A percentile compares a stretch with the other conserved stretches of the same genome.
Conservation (phyloP, 257 asterid genomes). For the Solanum piurae region DNA sequence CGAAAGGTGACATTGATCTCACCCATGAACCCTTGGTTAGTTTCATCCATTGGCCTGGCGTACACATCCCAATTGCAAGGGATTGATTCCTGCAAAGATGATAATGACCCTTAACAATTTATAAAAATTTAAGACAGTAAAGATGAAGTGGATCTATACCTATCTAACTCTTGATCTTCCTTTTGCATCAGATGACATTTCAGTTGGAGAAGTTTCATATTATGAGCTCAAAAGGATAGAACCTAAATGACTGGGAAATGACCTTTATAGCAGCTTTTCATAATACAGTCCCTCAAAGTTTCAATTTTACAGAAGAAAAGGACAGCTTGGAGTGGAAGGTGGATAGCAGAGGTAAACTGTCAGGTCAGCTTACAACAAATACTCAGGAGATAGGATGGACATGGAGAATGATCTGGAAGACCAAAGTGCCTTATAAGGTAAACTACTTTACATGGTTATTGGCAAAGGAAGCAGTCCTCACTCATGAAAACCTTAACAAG, state of each 20-base stretch:
- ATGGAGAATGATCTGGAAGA: too few relatives aligned
- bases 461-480: too few relatives aligned
- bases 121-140: background rate
- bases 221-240: background rate
- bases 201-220: background rate
- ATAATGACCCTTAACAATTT: background rate
- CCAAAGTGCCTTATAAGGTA: too few relatives aligned
- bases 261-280: background rate
- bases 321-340: background rate
- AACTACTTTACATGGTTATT: too few relatives aligned
- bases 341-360: background rate
- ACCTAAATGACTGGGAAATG: background rate
- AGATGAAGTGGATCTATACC: background rate
- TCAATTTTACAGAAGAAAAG: background rate
- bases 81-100: slow-evolving; percentile 53
- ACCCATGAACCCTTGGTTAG: slow-evolving; percentile 60
- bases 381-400: background rate
- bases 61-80: slow-evolving; percentile 76
- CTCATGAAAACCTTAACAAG: too few relatives aligned
- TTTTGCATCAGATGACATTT: background rate
- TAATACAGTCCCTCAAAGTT: background rate
- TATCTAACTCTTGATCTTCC: background rate
- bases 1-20: slow-evolving; percentile 83
- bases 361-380: background rate
- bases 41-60: slow-evolving; percentile 68